Evolutionary conservation across 2,329 filamentous ascomycete species (phyloP), one percentile per base, ranked within the genome.

Genomic region (Penicillium sp.): DNA sequence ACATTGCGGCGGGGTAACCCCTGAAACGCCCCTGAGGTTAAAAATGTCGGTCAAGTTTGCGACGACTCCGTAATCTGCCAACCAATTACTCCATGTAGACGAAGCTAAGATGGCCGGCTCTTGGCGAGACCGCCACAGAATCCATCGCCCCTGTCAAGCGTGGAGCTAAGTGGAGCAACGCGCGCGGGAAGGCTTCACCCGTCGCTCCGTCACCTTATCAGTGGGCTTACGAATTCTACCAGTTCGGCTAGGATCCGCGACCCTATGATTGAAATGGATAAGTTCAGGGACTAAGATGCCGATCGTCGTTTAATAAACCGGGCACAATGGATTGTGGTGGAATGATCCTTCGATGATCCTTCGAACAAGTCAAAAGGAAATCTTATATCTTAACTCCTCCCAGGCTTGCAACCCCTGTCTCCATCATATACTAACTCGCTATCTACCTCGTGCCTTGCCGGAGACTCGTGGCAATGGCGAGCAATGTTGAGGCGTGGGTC

Each of bases 401-500:
- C 5, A 10, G 33, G 46, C 8, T 14, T 7, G 27, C 45, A 26
- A 33, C 71, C 49, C 80, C 67, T 6, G 71, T 71, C 6, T 23
- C 26, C 25, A 25, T 14, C 42, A 25, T 26, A 8, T 26, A 25
- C 7, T 14, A 23, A 1, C 23, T 23, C 23, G 21, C 61, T 69
- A n/a, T 33, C 31, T 33, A 16, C 31, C 31, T 33, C 31, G 31
- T 11, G 31, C 11, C 13, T 59, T 70, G 21, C 31, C 10, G 33
- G 46, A 19, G 4, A 45, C 27, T 43, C 14, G 21, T 25, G 23
- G 31, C 11, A 48, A 64, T 64, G 62, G 21, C 61, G 16, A 21
- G 14, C 21, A 62, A 67, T 16, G 56, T 58, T 26, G 79, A 82
- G 64, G 75, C 74, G 3, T 82, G 79, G 61, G 76, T 79, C 3